Evolutionary conservation across 1,284 basidiomycete genomes (phyloP).

Genomic region (Vanrija humicola): DNA sequence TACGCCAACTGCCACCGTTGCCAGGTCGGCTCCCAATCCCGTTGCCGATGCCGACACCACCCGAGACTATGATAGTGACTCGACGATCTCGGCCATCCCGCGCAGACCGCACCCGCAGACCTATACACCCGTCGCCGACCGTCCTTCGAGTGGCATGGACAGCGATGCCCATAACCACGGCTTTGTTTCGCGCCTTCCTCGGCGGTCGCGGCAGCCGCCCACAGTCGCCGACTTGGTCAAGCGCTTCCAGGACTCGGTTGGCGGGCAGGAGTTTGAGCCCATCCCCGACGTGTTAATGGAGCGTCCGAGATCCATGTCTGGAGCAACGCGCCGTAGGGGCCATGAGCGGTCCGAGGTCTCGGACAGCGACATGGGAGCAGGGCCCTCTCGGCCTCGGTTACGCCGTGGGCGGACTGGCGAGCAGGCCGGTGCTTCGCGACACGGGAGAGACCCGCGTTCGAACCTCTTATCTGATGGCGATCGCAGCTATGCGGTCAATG

Average conservation of each 20-base stretch:
- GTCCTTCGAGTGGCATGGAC: slow-evolving; percentile 42
- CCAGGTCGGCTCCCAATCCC: slow-evolving; percentile 1
- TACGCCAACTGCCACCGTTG: slow-evolving; percentile 11
- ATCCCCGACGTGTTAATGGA: slow-evolving; percentile 16
- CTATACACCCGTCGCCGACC: neutral
- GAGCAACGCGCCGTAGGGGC: neutral
- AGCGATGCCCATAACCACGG: slow-evolving; percentile 31
- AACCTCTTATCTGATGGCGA: slow-evolving; percentile 70
- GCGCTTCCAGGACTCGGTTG: slow-evolving; percentile 56
- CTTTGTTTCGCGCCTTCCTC: slow-evolving; percentile 64
- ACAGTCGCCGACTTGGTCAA: slow-evolving; percentile 81
- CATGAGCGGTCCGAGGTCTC: slow-evolving; percentile 28
- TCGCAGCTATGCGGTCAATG: slow-evolving; percentile 80
- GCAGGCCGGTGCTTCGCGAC: neutral
- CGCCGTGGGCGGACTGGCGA: neutral
- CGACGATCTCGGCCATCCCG: slow-evolving; percentile 72
- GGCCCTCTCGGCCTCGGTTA: slow-evolving; percentile 6
- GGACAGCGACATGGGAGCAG: slow-evolving; percentile 40
- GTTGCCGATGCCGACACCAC: slow-evolving; percentile 11
- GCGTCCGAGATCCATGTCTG: slow-evolving; percentile 24
- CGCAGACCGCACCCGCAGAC: slow-evolving; percentile 11
- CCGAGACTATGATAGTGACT: slow-evolving; percentile 72
- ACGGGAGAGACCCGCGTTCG: slow-evolving; percentile 3
- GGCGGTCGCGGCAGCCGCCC: slow-evolving; percentile 45
- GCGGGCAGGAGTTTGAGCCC: slow-evolving; percentile 13